Evolutionary conservation across 768 basidiomycete genomes (phyloP).

Genomic region (Stropharia rugosoannulata): DNA sequence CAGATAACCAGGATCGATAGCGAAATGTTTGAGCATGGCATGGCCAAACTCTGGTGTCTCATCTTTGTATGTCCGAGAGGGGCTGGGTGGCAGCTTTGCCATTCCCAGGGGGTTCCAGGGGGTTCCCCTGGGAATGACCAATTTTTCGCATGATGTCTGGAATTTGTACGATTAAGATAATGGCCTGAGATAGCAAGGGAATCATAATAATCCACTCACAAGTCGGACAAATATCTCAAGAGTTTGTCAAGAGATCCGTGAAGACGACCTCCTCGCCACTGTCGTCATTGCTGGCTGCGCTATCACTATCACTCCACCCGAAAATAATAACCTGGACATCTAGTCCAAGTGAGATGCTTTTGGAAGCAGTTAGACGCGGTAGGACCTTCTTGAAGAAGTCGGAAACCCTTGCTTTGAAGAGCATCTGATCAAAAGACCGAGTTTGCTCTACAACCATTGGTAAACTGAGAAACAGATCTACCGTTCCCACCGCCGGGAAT

Average conservation of each 20-base stretch:
- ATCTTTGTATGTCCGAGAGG: slow-evolving; percentile 1
- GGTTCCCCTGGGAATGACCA: no score
- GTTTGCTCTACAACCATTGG: slow-evolving; percentile 5
- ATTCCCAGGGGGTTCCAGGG: no score
- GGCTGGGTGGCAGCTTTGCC: no score
- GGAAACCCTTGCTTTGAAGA: slow-evolving; percentile 2
- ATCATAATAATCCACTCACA: background rate
- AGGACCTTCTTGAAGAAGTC: slow-evolving; percentile 9
- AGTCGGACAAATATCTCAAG: background rate
- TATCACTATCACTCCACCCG: slow-evolving; percentile 7
- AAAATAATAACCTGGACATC: slow-evolving; percentile 8
- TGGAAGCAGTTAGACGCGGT: background rate
- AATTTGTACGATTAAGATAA: background rate
- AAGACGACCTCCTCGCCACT: slow-evolving; percentile 1
- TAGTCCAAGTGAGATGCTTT: background rate
- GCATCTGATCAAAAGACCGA: slow-evolving; percentile 5
- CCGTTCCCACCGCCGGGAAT: slow-evolving; percentile 1
- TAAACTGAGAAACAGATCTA: slow-evolving; percentile 3
- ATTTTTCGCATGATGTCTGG: no score
- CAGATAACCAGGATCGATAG: slow-evolving; percentile 55
- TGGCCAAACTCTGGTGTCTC: slow-evolving; percentile 49
- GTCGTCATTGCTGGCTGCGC: background rate
- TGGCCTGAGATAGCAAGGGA: background rate
- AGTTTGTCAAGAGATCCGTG: background rate
- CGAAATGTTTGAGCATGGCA: slow-evolving; percentile 49